Evolutionary conservation across 192 early-diverging fungal species (phyloP).

Genomic region (Phycomyces nitens): DNA sequence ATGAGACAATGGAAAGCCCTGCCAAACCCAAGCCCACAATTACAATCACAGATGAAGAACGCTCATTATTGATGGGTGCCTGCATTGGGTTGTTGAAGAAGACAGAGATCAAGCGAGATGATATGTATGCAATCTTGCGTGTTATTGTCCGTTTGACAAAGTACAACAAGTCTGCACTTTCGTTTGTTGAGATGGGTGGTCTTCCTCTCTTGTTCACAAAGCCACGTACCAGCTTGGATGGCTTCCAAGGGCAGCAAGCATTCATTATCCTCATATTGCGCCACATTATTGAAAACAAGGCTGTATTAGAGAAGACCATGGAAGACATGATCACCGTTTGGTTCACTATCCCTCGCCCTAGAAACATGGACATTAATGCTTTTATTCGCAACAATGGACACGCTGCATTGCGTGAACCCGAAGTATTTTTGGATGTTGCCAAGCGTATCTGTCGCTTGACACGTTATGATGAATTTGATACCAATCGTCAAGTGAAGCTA

Average conservation of each 20-base stretch:
- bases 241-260: slow-evolving; percentile 74
- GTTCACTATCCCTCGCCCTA: slow-evolving; percentile 66
- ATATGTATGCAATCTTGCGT: slow-evolving; percentile 68
- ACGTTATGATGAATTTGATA: slow-evolving; percentile 52
- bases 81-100: slow-evolving; percentile 39
- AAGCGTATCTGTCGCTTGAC: slow-evolving; percentile 61
- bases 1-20: slow-evolving; percentile 20
- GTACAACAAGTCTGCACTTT: slow-evolving; percentile 51
- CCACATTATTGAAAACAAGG: slow-evolving; percentile 76
- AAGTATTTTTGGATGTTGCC: slow-evolving; percentile 63
- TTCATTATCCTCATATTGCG: slow-evolving; percentile 85
- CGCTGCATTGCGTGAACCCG: slow-evolving; percentile 64
- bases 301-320: slow-evolving; percentile 63
- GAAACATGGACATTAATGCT: slow-evolving; percentile 61
- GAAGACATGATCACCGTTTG: slow-evolving; percentile 71
- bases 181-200: slow-evolving; percentile 69
- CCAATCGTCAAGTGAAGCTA: slow-evolving; percentile 55
- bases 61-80: slow-evolving; percentile 32
- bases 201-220: slow-evolving; percentile 62
- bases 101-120: slow-evolving; percentile 41
- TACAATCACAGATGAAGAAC: slow-evolving; percentile 20
- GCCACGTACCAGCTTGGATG: slow-evolving; percentile 54
- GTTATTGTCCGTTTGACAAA: slow-evolving; percentile 84
- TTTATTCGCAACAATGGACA: slow-evolving; percentile 68
- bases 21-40: slow-evolving; percentile 24